phyloP scores from a whole-genome alignment of 2,329 filamentous ascomycete species.

The Fusarium begoniae region DNA sequence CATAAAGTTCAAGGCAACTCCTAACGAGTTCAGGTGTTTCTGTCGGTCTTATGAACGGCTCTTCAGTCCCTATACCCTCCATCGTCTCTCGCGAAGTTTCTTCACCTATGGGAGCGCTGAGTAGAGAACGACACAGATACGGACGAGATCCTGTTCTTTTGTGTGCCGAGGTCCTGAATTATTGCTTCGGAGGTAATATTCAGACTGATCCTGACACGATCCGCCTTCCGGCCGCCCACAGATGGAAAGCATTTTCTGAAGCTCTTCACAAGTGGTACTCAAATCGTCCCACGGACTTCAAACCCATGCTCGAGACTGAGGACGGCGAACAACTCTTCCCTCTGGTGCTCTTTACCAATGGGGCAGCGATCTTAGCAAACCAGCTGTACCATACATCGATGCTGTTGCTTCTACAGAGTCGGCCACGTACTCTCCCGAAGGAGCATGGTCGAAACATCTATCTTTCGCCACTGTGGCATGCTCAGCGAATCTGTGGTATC shows the following conservation, averaged over 20 bases:
- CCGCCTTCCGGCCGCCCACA: constrained; percentile 34
- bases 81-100: constrained; percentile 29
- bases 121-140: constrained; percentile 32
- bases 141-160: constrained; percentile 44
- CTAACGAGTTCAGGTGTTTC: constrained; percentile 38
- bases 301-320: constrained; percentile 48
- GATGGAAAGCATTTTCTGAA: constrained; percentile 46
- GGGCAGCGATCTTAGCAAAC: constrained; percentile 58
- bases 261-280: constrained; percentile 47
- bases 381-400: constrained; percentile 67
- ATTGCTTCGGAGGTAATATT: constrained; percentile 37
- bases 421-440: constrained; percentile 54
- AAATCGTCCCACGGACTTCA: constrained; percentile 45
- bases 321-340: constrained; percentile 46
- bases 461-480: constrained; percentile 59
- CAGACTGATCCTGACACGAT: constrained; percentile 14
- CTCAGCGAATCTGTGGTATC: constrained; percentile 59
- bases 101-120: constrained; percentile 28
- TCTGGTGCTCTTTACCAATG: constrained; percentile 50
- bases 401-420: constrained; percentile 60
- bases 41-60: constrained; percentile 41
- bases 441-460: constrained; percentile 44
- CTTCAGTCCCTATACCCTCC: constrained; percentile 39
- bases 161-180: constrained; percentile 48
- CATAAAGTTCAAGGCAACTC: neutral